Evolutionary conservation across 257 asterid species (phyloP).

Genomic region (Ajuga chamaepitys): DNA sequence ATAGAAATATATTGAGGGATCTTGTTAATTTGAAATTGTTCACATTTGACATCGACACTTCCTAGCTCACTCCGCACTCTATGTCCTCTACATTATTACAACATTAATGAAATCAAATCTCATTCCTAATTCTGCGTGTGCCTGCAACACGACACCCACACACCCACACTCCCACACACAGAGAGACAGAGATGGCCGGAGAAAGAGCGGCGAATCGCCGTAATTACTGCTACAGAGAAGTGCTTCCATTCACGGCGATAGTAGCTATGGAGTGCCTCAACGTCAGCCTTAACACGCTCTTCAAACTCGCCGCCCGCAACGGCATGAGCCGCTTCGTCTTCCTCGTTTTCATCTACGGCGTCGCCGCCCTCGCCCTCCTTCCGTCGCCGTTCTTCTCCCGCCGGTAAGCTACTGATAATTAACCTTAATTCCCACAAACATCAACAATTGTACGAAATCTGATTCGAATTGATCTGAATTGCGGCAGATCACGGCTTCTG

Average conservation of each 20-base stretch:
- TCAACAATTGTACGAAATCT: not conserved
- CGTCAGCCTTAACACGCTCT: constrained; percentile 80
- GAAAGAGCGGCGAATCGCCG: constrained; percentile 10
- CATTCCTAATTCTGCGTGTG: constrained; percentile 8
- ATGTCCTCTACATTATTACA: not conserved
- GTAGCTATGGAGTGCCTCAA: constrained; percentile 61
- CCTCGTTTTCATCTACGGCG: constrained; percentile 63
- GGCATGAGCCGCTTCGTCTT: constrained; percentile 82
- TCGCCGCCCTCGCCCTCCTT: constrained; percentile 64
- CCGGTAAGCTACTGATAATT: constrained; percentile 40
- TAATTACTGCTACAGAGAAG: constrained; percentile 39
- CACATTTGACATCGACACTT: not conserved
- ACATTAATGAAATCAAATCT: not conserved
- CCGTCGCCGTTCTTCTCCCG: constrained; percentile 56
- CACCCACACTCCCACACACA: not conserved
- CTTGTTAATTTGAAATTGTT: too few species aligned
- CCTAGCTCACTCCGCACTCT: not conserved
- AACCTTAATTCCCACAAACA: too few species aligned
- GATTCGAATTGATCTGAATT: not conserved
- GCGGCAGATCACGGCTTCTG: constrained; percentile 46
- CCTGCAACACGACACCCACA: constrained; percentile 7
- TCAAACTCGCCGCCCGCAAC: constrained; percentile 54
- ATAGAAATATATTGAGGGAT: too few species aligned
- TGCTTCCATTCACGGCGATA: constrained; percentile 51
- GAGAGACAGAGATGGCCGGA: constrained; percentile 12